These are phyloP conservation scores for Stephania cephalantha DNA, from an alignment of 164 flowering plant species.

Conservation along the genomic window DNA sequence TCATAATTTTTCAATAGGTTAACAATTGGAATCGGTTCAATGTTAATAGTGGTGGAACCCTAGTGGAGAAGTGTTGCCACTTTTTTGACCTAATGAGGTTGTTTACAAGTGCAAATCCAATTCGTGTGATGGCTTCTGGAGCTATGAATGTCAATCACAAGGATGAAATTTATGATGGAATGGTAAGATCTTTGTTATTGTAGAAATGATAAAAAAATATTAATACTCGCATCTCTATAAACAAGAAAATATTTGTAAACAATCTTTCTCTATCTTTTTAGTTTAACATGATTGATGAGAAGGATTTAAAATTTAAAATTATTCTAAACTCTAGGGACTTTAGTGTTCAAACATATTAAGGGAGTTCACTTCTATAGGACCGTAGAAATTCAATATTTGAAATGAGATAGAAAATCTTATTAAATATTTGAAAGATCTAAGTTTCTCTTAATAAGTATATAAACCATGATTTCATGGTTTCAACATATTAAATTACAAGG, in stretches of 20 bases:
- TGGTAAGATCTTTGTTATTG: conserved; percentile 32
- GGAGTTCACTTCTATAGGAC: too few relatives aligned
- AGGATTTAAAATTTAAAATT: background rate
- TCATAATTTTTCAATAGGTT: conserved; percentile 41
- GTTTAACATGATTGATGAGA: too few relatives aligned
- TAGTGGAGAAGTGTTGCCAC: conserved; percentile 99
- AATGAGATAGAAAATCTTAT: too few relatives aligned
- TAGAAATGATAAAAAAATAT: background rate
- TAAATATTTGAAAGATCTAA: too few relatives aligned
- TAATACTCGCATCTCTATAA: too few relatives aligned
- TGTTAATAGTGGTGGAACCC: conserved; percentile 79
- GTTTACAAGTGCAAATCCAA: conserved; percentile 79
- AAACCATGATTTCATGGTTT: too few relatives aligned
- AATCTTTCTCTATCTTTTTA: too few relatives aligned
- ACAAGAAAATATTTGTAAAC: background rate
- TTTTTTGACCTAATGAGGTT: conserved; percentile 96
- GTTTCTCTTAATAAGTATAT: too few relatives aligned
- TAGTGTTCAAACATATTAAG: too few relatives aligned
- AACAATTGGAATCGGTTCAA: conserved; percentile 95
- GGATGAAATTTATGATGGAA: conserved; percentile 91
- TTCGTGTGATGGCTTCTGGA: conserved; percentile 97
- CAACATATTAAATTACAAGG: too few relatives aligned
- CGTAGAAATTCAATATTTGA: too few relatives aligned
- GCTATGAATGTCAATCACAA: conserved; percentile 92
- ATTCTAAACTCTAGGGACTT: too few relatives aligned